Conservation (phyloP, 1,284 basidiomycete species). For the Xanthoconium separans region DNA sequence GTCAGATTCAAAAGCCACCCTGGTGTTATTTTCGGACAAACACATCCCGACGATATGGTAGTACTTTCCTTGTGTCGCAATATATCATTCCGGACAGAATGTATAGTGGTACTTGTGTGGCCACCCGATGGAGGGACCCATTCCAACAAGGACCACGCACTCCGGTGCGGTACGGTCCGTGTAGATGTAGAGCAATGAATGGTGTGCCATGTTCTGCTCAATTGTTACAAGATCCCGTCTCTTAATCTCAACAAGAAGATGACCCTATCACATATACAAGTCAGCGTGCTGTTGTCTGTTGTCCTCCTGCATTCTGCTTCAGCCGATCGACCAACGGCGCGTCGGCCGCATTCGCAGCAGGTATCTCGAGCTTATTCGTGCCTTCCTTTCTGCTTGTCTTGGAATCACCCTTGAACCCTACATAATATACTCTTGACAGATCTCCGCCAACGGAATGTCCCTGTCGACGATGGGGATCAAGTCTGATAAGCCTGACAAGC, state of each 20-base stretch:
- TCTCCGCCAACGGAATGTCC: slow-evolving; percentile 66
- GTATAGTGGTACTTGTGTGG: neutral
- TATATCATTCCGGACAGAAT: too few relatives aligned
- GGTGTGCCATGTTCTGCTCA: neutral
- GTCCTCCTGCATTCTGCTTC: slow-evolving; percentile 48
- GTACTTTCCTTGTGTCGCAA: too few relatives aligned
- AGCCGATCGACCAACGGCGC: slow-evolving; percentile 62
- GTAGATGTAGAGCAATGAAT: neutral
- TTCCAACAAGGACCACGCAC: too few relatives aligned
- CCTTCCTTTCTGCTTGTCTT: slow-evolving; percentile 56
- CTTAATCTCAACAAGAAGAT: neutral
- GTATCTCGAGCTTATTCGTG: slow-evolving; percentile 63
- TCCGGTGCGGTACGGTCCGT: neutral
- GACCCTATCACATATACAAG: slow-evolving; percentile 6
- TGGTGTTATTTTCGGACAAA: too few relatives aligned
- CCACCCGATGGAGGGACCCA: slow-evolving; percentile 6
- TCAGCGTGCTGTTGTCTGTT: slow-evolving; percentile 31
- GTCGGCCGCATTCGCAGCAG: slow-evolving; percentile 69
- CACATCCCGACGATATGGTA: too few relatives aligned
- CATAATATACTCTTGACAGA: slow-evolving; percentile 64
- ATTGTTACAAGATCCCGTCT: neutral
- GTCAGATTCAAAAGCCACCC: too few relatives aligned
- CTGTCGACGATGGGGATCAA: slow-evolving; percentile 36
- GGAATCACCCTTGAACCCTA: slow-evolving; percentile 80
- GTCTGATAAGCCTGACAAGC: slow-evolving; percentile 15